A percentile compares a stretch with the other conserved stretches of the same genome.
phyloP scores from a whole-genome alignment of 805 yeast genomes.

The Saturnispora kantuleensis region DNA sequence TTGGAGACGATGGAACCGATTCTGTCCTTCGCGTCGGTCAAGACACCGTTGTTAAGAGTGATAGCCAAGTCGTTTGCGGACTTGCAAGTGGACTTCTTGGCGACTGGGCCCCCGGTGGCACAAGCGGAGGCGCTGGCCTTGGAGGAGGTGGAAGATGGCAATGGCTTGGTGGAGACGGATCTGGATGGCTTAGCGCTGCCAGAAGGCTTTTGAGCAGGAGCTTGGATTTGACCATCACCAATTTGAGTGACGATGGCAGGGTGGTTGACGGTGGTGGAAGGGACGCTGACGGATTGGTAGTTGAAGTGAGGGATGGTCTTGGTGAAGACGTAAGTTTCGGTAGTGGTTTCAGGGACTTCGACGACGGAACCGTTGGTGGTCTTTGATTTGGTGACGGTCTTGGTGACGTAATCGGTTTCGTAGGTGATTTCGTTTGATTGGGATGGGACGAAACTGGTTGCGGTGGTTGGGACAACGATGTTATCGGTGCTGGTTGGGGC shows the following conservation, averaged over 20 bases:
- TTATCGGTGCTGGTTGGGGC: constrained; percentile 26
- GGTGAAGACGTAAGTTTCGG: constrained; percentile 17
- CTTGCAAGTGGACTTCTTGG: constrained; percentile 26
- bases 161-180: constrained; percentile 18
- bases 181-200: constrained; percentile 34
- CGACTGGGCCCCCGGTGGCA: constrained; percentile 20
- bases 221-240: constrained; percentile 34
- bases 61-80: constrained; percentile 33
- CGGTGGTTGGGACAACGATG: constrained; percentile 7
- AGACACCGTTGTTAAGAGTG: constrained; percentile 32
- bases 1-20: constrained; percentile 51
- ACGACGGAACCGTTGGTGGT: constrained; percentile 29
- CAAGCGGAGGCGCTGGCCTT: constrained; percentile 17
- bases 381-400: constrained; percentile 16
- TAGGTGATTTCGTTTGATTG: constrained; percentile 4
- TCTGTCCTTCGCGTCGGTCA: constrained; percentile 40
- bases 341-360: constrained; percentile 29
- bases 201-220: background rate
- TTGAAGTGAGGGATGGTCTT: constrained; percentile 28
- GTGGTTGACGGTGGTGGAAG: constrained; percentile 21
- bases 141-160: constrained; percentile 28
- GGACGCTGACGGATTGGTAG: constrained; percentile 29
- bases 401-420: constrained; percentile 6
- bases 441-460: constrained; percentile 3
- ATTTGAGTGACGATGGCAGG: constrained; percentile 17